Percentiles rank a stretch among this genome's conserved stretches.
These are phyloP conservation scores for Paramyrothecium roridum DNA, from an alignment of 2,329 filamentous ascomycete genomes.

Conservation along the genomic window DNA sequence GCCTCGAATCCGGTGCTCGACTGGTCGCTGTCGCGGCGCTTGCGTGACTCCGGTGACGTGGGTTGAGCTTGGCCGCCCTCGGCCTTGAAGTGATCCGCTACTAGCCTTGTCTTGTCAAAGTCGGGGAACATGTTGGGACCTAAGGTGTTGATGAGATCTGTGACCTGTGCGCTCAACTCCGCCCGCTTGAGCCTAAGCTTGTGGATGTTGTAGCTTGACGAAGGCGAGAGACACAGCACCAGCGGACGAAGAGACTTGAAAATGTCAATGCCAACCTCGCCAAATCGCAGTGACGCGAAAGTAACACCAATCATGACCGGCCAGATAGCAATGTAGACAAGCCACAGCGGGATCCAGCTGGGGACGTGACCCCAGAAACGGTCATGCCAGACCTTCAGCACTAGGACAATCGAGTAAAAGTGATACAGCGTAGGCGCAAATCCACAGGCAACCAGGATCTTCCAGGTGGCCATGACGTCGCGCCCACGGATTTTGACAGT, in stretches of 20 bases:
- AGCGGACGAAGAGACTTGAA: slow-evolving; percentile 90
- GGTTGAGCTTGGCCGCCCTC: slow-evolving; percentile 24
- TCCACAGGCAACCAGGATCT: slow-evolving; percentile 81
- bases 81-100: slow-evolving; percentile 50
- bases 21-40: slow-evolving; percentile 46
- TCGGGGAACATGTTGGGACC: slow-evolving; percentile 97
- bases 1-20: slow-evolving; percentile 35
- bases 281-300: slow-evolving; percentile 89
- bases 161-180: slow-evolving; percentile 77
- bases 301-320: slow-evolving; percentile 84
- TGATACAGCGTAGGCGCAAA: slow-evolving; percentile 81
- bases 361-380: slow-evolving; percentile 81
- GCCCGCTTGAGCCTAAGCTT: slow-evolving; percentile 71
- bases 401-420: slow-evolving; percentile 72
- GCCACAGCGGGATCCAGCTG: slow-evolving; percentile 74
- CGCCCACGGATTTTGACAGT: slow-evolving; percentile 85
- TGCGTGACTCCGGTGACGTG: slow-evolving; percentile 16
- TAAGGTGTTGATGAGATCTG: slow-evolving; percentile 88
- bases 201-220: slow-evolving; percentile 78
- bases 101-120: slow-evolving; percentile 74
- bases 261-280: slow-evolving; percentile 98
- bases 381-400: slow-evolving; percentile 76
- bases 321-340: slow-evolving; percentile 71
- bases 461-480: slow-evolving; percentile 94
- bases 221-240: slow-evolving; percentile 78